These are phyloP conservation scores for Xylariaceae sp. DNA, from an alignment of 2,329 filamentous ascomycete species.

Conservation along the genomic window DNA sequence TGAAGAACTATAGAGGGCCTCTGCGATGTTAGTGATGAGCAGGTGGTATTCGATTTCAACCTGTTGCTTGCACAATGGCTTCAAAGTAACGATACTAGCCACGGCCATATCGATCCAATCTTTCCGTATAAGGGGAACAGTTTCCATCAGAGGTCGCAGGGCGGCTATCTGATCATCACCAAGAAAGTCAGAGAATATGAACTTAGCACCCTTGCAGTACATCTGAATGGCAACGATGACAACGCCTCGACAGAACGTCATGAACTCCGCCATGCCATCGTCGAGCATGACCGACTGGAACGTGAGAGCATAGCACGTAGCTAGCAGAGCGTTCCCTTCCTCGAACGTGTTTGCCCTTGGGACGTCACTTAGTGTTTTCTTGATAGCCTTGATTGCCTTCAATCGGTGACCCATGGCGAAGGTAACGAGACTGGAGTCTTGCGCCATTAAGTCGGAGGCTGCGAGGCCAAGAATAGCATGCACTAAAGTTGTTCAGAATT, in stretches of 20 bases:
- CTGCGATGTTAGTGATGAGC: constrained; percentile 42
- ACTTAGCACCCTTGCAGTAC: constrained; percentile 43
- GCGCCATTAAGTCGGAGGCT: constrained; percentile 57
- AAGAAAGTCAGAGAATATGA: constrained; percentile 46
- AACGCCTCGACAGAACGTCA: constrained; percentile 56
- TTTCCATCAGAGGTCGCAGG: constrained; percentile 42
- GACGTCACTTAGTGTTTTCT: constrained; percentile 45
- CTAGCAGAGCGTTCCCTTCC: constrained; percentile 55
- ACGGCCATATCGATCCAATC: constrained; percentile 45
- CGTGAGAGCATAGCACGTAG: constrained; percentile 54
- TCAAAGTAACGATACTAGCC: constrained; percentile 38
- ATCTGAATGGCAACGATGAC: constrained; percentile 51
- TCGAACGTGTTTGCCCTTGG: constrained; percentile 41
- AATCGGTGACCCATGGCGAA: constrained; percentile 60
- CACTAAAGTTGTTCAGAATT: constrained; percentile 39
- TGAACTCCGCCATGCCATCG: constrained; percentile 55
- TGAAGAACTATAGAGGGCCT: constrained; percentile 48
- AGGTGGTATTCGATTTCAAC: constrained; percentile 45
- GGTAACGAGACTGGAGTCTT: constrained; percentile 47
- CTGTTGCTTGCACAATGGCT: constrained; percentile 38
- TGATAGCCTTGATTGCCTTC: constrained; percentile 54
- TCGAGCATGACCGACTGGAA: constrained; percentile 54
- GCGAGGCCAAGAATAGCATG: constrained; percentile 62
- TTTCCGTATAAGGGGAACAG: constrained; percentile 41
- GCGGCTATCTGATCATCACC: constrained; percentile 38